phyloP scores from a whole-genome alignment of 139 green algal genomes.

The Trebouxia sp. region DNA sequence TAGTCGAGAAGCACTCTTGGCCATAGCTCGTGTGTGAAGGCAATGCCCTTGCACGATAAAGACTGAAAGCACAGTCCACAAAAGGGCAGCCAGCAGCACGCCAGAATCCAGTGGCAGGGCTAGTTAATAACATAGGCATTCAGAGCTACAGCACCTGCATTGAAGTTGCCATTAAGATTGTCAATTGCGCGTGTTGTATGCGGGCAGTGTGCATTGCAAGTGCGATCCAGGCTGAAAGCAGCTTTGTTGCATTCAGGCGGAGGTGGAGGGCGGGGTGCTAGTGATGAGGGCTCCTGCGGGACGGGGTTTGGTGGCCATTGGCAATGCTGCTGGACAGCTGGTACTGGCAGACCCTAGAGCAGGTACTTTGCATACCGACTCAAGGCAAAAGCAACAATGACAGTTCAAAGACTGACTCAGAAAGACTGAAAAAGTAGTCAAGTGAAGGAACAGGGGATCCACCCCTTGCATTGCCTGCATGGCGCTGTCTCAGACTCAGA shows the following conservation, averaged over 20 bases:
- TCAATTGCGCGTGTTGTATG: neutral
- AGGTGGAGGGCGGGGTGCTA: constrained; percentile 41
- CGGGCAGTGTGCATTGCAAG: neutral
- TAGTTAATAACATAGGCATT: constrained; percentile 7
- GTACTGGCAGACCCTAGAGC: constrained; percentile 57
- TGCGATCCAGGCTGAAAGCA: neutral
- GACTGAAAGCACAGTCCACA: too few relatives aligned
- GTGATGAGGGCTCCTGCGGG: constrained; percentile 43
- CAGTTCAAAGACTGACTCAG: too few relatives aligned
- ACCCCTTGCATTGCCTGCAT: too few relatives aligned
- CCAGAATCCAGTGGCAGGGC: too few relatives aligned
- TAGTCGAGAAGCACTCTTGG: too few relatives aligned
- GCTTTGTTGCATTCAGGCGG: constrained; percentile 31
- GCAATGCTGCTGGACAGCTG: constrained; percentile 48
- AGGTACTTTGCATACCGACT: constrained; percentile 36
- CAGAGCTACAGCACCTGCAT: constrained; percentile 15
- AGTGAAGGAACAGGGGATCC: too few relatives aligned
- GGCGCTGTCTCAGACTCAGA: too few relatives aligned
- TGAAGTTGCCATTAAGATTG: neutral
- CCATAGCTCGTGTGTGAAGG: too few relatives aligned
- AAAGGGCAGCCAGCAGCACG: too few relatives aligned
- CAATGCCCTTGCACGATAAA: too few relatives aligned
- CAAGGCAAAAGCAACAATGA: too few relatives aligned
- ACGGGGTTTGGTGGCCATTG: constrained; percentile 51
- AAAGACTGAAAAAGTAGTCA: too few relatives aligned